phyloP scores from a whole-genome alignment of 106 monocot species.

The Dendrobium catenatum region DNA sequence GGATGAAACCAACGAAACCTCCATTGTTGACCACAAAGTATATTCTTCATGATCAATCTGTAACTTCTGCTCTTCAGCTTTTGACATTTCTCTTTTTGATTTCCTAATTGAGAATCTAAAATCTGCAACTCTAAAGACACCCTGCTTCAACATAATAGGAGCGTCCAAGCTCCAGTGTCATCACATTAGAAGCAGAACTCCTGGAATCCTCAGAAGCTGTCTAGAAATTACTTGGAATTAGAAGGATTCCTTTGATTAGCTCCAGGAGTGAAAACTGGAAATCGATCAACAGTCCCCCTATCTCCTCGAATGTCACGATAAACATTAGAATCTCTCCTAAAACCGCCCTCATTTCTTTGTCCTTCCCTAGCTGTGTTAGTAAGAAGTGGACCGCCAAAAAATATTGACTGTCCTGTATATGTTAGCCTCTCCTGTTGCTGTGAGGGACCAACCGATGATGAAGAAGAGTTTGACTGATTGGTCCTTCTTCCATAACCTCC shows the following conservation, averaged over 20 bases:
- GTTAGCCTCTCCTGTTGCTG: slow-evolving; percentile 52
- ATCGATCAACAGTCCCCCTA: slow-evolving; percentile 20
- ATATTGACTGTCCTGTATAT: slow-evolving; percentile 85
- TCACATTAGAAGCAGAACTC: background rate
- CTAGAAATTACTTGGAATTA: slow-evolving; percentile 17
- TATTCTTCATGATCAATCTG: background rate
- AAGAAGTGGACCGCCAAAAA: slow-evolving; percentile 88
- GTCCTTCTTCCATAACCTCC: slow-evolving; percentile 19
- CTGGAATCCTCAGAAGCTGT: background rate
- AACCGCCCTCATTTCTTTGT: slow-evolving; percentile 18
- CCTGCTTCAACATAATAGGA: background rate
- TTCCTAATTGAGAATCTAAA: background rate
- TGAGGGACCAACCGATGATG: slow-evolving; percentile 6
- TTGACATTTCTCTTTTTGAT: background rate
- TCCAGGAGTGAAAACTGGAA: slow-evolving; percentile 51
- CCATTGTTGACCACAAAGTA: background rate
- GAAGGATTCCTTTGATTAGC: slow-evolving; percentile 38
- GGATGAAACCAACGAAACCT: background rate
- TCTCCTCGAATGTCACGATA: slow-evolving; percentile 13
- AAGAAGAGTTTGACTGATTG: slow-evolving; percentile 13
- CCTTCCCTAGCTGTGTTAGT: slow-evolving; percentile 26
- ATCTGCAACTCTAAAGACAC: background rate
- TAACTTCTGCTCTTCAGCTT: background rate
- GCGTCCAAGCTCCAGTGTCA: background rate
- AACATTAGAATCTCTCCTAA: slow-evolving; percentile 16